Percentiles rank a stretch among this genome's conserved stretches.
Conservation (phyloP, 1,284 basidiomycete species). For the Phellopilus nigrolimitatus region DNA sequence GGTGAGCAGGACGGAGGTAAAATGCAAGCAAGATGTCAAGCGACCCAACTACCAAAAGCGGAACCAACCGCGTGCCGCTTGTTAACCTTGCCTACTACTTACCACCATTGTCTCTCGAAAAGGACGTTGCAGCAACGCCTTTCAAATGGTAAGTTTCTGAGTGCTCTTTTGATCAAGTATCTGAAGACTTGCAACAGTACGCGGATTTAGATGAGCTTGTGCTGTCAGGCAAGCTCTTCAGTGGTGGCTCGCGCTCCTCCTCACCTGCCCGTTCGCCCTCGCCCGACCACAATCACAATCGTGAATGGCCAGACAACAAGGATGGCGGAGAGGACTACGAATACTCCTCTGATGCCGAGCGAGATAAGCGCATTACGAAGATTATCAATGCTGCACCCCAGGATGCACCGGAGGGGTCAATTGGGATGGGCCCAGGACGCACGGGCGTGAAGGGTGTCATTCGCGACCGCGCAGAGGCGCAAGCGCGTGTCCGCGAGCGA, state of each 20-base stretch:
- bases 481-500: conserved; percentile 44
- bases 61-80: too few relatives aligned
- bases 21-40: too few relatives aligned
- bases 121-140: too few relatives aligned
- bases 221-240: conserved; percentile 74
- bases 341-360: conserved; percentile 12
- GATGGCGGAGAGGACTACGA: conserved; percentile 42
- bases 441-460: conserved; percentile 85
- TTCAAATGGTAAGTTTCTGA: too few relatives aligned
- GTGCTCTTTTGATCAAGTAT: too few relatives aligned
- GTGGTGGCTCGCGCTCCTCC: conserved; percentile 36
- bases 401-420: conserved; percentile 32
- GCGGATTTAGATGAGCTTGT: conserved; percentile 69
- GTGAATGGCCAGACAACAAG: conserved; percentile 39
- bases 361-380: conserved; percentile 21
- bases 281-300: conserved; percentile 45
- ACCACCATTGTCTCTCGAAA: too few relatives aligned
- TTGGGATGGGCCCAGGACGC: conserved; percentile 79
- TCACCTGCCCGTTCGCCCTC: conserved; percentile 51
- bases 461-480: conserved; percentile 67
- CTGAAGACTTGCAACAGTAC: conserved; percentile 27
- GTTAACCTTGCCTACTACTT: too few relatives aligned
- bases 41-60: too few relatives aligned
- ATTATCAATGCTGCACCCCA: conserved; percentile 26
- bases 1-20: too few relatives aligned